These are phyloP conservation scores for Solanum corneliomulleri DNA, from an alignment of 257 asterid species.

Conservation along the genomic window DNA sequence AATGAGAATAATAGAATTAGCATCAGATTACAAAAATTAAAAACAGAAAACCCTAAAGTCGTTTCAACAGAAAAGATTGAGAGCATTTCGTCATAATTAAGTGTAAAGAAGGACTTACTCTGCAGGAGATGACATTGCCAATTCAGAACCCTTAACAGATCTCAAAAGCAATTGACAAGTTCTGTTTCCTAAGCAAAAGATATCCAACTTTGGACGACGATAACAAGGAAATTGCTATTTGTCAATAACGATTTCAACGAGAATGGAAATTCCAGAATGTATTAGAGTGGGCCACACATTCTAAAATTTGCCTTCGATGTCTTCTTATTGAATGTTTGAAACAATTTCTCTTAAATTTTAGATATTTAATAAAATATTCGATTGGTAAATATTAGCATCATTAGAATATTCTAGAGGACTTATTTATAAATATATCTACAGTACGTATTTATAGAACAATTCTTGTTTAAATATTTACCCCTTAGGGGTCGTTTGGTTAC, in stretches of 20 bases:
- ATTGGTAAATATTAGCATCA: not conserved
- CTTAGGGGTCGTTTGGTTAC: no score
- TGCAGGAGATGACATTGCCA: conserved; percentile 86
- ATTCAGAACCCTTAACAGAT: not conserved
- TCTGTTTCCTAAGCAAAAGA: not conserved
- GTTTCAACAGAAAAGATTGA: not conserved
- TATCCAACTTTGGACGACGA: not conserved
- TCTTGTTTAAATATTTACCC: no score
- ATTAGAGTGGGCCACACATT: not conserved
- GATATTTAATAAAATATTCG: not conserved
- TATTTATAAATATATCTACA: no score
- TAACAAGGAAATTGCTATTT: not conserved
- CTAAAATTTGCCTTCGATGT: not conserved
- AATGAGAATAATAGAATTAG: not conserved
- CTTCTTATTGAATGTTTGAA: not conserved
- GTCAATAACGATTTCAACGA: not conserved
- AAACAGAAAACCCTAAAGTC: not conserved
- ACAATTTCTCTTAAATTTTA: not conserved
- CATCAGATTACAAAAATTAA: not conserved
- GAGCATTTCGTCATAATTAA: not conserved
- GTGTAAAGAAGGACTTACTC: conserved; percentile 37
- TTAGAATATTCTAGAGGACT: not conserved
- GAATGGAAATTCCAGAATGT: not conserved
- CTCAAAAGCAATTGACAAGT: not conserved
- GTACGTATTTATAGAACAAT: no score